These are phyloP conservation scores for Coniella vitis DNA, from an alignment of 2,329 filamentous ascomycete species.

Conservation along the genomic window DNA sequence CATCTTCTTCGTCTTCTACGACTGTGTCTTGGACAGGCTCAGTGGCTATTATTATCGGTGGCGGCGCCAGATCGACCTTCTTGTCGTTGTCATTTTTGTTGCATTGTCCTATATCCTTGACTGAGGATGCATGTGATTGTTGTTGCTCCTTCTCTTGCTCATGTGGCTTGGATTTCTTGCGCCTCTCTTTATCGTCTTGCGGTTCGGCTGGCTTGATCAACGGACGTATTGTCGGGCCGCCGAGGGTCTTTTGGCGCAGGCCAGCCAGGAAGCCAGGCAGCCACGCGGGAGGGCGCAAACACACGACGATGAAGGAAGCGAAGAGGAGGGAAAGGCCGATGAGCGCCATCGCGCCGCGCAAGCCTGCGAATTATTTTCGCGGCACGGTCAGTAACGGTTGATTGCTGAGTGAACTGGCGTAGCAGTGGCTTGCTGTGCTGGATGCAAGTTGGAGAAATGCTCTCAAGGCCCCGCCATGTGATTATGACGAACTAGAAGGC, in stretches of 20 bases:
- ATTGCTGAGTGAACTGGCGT: too few relatives aligned
- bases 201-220: slow-evolving; percentile 18
- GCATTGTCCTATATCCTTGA: neutral
- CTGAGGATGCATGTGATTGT: neutral
- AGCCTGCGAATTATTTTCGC: too few relatives aligned
- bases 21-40: neutral
- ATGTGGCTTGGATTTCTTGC: neutral
- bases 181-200: slow-evolving; percentile 1
- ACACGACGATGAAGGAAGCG: slow-evolving; percentile 51
- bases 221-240: neutral
- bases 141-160: neutral
- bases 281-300: slow-evolving; percentile 47
- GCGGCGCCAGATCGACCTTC: neutral
- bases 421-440: too few relatives aligned
- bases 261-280: slow-evolving; percentile 33
- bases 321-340: slow-evolving; percentile 56
- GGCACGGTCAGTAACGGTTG: too few relatives aligned
- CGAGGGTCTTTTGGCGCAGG: slow-evolving; percentile 16
- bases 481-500: too few relatives aligned
- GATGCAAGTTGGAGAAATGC: too few relatives aligned
- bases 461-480: too few relatives aligned
- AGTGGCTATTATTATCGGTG: neutral
- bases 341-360: slow-evolving; percentile 40
- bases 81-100: neutral
- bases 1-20: neutral